Evolutionary conservation across 2,329 filamentous ascomycete species (phyloP).

Genomic region (Chaetomium sp.): DNA sequence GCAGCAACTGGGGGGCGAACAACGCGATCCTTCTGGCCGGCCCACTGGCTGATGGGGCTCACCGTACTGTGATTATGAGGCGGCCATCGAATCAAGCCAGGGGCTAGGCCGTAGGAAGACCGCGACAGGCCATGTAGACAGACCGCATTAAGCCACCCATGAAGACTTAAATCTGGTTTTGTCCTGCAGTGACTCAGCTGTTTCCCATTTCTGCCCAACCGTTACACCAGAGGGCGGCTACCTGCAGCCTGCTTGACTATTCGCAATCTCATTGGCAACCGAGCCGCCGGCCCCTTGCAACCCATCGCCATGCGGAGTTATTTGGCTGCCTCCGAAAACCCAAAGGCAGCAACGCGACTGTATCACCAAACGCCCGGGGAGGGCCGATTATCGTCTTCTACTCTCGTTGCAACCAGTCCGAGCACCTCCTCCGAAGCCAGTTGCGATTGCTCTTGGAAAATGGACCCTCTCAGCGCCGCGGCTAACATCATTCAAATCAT

Average conservation of each 20-base stretch:
- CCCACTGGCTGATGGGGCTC: constrained; percentile 30
- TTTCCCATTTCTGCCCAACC: not conserved
- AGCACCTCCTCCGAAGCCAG: not conserved
- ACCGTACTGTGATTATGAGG: constrained; percentile 37
- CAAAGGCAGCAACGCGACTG: not conserved
- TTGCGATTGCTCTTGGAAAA: not conserved
- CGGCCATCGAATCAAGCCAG: constrained; percentile 24
- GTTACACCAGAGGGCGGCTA: not conserved
- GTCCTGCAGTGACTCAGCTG: too few relatives aligned
- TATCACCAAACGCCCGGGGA: not conserved
- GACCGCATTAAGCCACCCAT: not conserved
- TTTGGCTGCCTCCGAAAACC: not conserved
- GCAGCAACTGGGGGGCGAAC: constrained; percentile 36
- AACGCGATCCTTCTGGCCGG: constrained; percentile 32
- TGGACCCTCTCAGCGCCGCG: constrained; percentile 24
- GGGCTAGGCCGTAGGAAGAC: not conserved
- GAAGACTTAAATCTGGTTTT: not conserved
- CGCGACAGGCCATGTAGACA: not conserved
- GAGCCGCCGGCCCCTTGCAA: constrained; percentile 3
- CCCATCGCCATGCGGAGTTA: not conserved
- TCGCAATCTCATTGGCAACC: constrained; percentile 13
- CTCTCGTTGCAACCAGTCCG: not conserved
- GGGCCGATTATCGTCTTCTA: not conserved
- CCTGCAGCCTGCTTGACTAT: constrained; percentile 5
- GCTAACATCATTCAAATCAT: constrained; percentile 28